A percentile compares a stretch with the other conserved stretches of the same genome.
Evolutionary conservation across 192 early-diverging fungal species (phyloP).

Genomic region (Coemansia sp.): DNA sequence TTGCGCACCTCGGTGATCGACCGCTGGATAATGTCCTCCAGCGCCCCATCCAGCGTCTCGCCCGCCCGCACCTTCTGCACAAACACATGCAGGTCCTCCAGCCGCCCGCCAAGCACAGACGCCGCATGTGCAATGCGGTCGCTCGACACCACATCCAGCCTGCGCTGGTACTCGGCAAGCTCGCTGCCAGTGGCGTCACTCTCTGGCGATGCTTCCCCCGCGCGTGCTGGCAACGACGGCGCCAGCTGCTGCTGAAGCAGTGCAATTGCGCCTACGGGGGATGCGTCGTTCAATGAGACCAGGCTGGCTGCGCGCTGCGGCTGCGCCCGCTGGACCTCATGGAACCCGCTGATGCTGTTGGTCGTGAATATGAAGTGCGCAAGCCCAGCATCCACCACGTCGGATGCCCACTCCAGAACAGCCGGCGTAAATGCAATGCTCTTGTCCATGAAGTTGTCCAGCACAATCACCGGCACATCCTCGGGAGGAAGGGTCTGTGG

Average conservation of each 20-base stretch:
- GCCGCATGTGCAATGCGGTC: constrained; percentile 56
- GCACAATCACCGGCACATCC: constrained; percentile 84
- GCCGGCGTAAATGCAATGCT: constrained; percentile 63
- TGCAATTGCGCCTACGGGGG: constrained; percentile 37
- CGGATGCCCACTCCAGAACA: constrained; percentile 83
- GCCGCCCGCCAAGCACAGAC: constrained; percentile 80
- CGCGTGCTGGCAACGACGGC: background rate
- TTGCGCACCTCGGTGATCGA: constrained; percentile 88
- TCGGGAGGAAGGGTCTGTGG: constrained; percentile 39
- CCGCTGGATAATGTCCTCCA: constrained; percentile 80
- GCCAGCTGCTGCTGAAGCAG: constrained; percentile 56
- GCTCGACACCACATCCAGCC: constrained; percentile 26
- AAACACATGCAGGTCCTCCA: constrained; percentile 88
- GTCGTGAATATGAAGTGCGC: constrained; percentile 92
- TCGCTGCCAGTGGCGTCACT: background rate
- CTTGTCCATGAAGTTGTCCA: constrained; percentile 83
- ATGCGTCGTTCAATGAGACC: constrained; percentile 46
- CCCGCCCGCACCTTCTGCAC: constrained; percentile 87
- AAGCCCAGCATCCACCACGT: constrained; percentile 78
- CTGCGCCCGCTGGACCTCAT: constrained; percentile 62
- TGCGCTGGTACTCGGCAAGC: constrained; percentile 13
- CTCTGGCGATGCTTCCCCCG: constrained; percentile 15
- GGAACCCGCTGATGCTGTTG: constrained; percentile 68
- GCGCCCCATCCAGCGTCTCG: constrained; percentile 61
- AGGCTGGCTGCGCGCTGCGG: constrained; percentile 43